Evolutionary conservation across 148 eudicot genomes (phyloP).

Genomic region (Gaultheria prostrata): DNA sequence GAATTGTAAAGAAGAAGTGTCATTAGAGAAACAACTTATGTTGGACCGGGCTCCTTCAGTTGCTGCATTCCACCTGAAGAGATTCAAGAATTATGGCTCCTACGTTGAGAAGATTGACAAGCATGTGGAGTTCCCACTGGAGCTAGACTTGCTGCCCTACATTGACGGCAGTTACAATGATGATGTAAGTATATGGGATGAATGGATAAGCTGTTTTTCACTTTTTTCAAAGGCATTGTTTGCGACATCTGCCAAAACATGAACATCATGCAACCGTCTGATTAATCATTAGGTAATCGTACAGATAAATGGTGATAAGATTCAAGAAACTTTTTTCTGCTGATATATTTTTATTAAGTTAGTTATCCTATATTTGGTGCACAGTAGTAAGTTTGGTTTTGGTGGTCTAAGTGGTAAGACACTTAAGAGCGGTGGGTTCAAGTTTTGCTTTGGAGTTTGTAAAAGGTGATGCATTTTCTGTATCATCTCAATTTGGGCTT

Average conservation of each 20-base stretch:
- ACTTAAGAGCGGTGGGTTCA: not conserved
- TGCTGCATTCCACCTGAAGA: constrained; percentile 78
- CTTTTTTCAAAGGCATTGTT: not conserved
- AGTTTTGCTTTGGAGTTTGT: not conserved
- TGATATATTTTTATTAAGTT: not conserved
- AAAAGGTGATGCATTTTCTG: not conserved
- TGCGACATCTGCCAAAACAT: not conserved
- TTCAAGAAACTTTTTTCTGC: not conserved
- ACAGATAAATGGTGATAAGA: not conserved
- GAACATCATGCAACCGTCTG: not conserved
- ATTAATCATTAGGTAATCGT: too few species aligned
- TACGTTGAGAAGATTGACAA: constrained; percentile 72
- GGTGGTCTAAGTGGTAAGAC: constrained; percentile 5
- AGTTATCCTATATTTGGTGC: not conserved
- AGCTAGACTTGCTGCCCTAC: constrained; percentile 67
- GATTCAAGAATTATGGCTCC: constrained; percentile 79
- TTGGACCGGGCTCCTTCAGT: constrained; percentile 71
- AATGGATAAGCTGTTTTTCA: not conserved
- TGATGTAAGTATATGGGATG: constrained; percentile 40
- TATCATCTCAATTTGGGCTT: not conserved
- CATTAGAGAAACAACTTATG: constrained; percentile 79
- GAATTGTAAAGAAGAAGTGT: constrained; percentile 71
- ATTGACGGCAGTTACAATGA: constrained; percentile 26
- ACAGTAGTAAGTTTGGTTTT: not conserved
- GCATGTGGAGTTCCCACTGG: constrained; percentile 63